phyloP scores from a whole-genome alignment of 495 filamentous ascomycete species.

The Penicillium ochrochloron region DNA sequence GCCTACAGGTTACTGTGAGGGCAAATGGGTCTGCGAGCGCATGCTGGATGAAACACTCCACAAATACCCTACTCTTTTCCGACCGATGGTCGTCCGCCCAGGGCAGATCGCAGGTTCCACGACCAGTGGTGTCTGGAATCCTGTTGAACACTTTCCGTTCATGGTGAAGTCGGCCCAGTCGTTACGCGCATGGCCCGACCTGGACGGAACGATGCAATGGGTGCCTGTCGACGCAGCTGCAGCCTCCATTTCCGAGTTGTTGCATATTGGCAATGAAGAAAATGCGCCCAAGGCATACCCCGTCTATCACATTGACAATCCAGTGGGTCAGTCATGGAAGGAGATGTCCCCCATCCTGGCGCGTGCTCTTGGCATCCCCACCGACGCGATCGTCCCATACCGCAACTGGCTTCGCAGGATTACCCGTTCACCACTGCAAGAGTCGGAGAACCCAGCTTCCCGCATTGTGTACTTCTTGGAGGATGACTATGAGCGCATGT shows the following conservation, averaged over 20 bases:
- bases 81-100: constrained; percentile 34
- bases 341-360: constrained; percentile 43
- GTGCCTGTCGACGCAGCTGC: constrained; percentile 53
- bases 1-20: constrained; percentile 50
- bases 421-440: constrained; percentile 11
- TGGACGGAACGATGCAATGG: constrained; percentile 51
- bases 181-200: constrained; percentile 46
- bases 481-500: constrained; percentile 50
- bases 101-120: constrained; percentile 57
- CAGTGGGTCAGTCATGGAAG: constrained; percentile 46
- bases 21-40: constrained; percentile 52
- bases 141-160: constrained; percentile 53
- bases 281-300: constrained; percentile 24
- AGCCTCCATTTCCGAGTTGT: constrained; percentile 40
- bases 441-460: constrained; percentile 50
- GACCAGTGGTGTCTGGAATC: constrained; percentile 59
- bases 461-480: constrained; percentile 51
- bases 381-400: constrained; percentile 36
- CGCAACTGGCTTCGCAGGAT: constrained; percentile 41
- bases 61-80: constrained; percentile 7
- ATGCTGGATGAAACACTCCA: constrained; percentile 42
- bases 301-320: constrained; percentile 59
- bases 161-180: constrained; percentile 57
- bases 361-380: constrained; percentile 37
- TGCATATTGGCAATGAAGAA: constrained; percentile 4